phyloP scores from a whole-genome alignment of 768 basidiomycete species.

The Pulveroboletus sp. region DNA sequence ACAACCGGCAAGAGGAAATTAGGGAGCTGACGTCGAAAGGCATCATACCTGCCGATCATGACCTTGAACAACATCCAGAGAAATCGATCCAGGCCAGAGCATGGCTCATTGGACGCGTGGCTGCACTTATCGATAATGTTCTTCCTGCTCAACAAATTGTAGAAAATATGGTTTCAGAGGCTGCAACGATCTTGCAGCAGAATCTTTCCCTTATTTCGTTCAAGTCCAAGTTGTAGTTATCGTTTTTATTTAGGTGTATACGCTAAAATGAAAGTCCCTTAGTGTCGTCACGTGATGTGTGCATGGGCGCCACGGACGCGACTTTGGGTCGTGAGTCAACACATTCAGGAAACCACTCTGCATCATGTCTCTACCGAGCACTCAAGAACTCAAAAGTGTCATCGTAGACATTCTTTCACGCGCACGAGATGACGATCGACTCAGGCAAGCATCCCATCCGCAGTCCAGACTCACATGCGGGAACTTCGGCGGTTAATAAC shows the following conservation, averaged over 20 bases:
- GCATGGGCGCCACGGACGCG: too few relatives aligned
- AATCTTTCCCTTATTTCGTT: slow-evolving; percentile 35
- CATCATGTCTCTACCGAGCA: slow-evolving; percentile 14
- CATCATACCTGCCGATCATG: slow-evolving; percentile 68
- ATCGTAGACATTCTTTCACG: slow-evolving; percentile 20
- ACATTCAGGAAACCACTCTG: too few relatives aligned
- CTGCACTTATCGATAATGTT: slow-evolving; percentile 68
- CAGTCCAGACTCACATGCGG: not conserved
- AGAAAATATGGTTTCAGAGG: slow-evolving; percentile 70
- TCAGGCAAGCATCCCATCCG: slow-evolving; percentile 10
- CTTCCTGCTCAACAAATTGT: slow-evolving; percentile 80
- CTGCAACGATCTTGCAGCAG: slow-evolving; percentile 42
- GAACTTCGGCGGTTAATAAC: not conserved
- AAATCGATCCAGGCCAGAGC: slow-evolving; percentile 59
- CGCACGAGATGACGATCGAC: slow-evolving; percentile 19
- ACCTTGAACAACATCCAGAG: slow-evolving; percentile 77
- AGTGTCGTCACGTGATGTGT: too few relatives aligned
- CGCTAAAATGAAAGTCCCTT: too few relatives aligned
- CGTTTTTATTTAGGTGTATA: too few relatives aligned
- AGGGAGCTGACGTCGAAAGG: slow-evolving; percentile 77
- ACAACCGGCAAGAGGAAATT: slow-evolving; percentile 75
- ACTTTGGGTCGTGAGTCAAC: too few relatives aligned
- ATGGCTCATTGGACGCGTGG: slow-evolving; percentile 84
- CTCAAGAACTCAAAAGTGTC: slow-evolving; percentile 12
- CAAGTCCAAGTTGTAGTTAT: slow-evolving; percentile 47